Base-by-base conservation (phyloP, 768 basidiomycete genomes). In the Boletus barrowsii region DNA sequence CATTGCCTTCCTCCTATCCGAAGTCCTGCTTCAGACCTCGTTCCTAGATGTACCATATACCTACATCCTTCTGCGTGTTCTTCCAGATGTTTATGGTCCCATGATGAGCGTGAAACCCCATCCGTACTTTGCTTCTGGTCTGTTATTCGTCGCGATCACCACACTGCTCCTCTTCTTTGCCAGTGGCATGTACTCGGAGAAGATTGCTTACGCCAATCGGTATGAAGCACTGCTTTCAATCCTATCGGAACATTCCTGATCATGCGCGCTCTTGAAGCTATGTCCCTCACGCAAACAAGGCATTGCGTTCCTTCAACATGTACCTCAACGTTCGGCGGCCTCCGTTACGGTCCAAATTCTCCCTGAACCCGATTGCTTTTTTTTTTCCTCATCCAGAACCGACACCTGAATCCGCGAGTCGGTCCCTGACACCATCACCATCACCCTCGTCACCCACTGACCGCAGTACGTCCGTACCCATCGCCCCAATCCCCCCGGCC, bases 121-220 rank as follows among this genome's bases (percentile, higher is more conserved):
- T 60, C 84, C 87, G 10, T 95, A 93, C 68, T 74, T 93, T 60
- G 77, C 86, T 20, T 86, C 83, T 35, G 92, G 89, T 1, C 72
- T 93, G 36, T 75, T 97, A 11, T 90, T 96, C 56, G 91, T 98
- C 29, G 83, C 88, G 18, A 84, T 93, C 50, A 94, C 93, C 14
- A 95, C 95, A 3, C 83, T 98, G 9, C 81, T 89, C 32, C 81
- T 99, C 37, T 97, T 98, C 79, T 98, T 97, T 68, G 93, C 93
- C 10, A 95, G 90, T 62, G 96, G 96, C 17, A 89, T 95, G 83
- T 99, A 98, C 65, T 78, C 87, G 4, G 94, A 99, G 71, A 95
- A 96, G 75, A 95, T 98, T 62, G 89, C 84, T 4, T 98, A 97
- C 69, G 94, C 96, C 18, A 94, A 97, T 75, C 88, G 88, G 95